Evolutionary conservation across 2,329 filamentous ascomycete genomes (phyloP).

Genomic region (Alternaria gaisen): DNA sequence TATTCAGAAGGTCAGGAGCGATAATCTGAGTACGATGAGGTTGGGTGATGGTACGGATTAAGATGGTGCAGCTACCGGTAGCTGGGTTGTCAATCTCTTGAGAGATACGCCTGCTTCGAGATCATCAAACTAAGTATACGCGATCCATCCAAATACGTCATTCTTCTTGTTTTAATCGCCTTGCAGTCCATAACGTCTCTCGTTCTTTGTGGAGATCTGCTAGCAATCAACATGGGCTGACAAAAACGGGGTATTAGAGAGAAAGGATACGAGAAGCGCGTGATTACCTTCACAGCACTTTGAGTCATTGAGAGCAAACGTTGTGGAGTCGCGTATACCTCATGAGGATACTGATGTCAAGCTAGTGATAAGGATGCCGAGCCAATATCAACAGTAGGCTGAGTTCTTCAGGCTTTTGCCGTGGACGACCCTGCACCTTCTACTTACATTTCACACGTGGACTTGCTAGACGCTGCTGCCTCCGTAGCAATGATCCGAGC

Average conservation of each 20-base stretch:
- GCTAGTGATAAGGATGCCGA: background rate
- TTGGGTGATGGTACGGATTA: slow-evolving; percentile 39
- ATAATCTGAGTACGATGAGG: slow-evolving; percentile 44
- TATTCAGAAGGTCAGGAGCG: slow-evolving; percentile 46
- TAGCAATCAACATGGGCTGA: too few relatives aligned
- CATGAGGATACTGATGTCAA: background rate
- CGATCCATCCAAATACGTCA: background rate
- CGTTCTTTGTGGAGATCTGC: too few relatives aligned
- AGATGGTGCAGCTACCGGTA: fast-evolving
- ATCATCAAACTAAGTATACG: background rate
- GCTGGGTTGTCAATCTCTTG: too few relatives aligned
- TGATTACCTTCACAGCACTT: background rate
- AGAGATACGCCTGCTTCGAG: too few relatives aligned
- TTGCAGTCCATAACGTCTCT: background rate
- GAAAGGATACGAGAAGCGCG: background rate
- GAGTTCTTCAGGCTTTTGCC: too few relatives aligned
- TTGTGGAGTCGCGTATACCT: background rate
- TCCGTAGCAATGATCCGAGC: background rate
- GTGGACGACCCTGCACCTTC: too few relatives aligned
- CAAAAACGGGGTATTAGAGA: background rate
- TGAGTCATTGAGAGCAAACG: background rate
- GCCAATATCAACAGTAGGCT: background rate
- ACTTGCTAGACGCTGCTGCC: background rate
- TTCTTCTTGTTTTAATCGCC: background rate
- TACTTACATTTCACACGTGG: background rate